A percentile compares a stretch with the other conserved stretches of the same genome.
Evolutionary conservation across 768 basidiomycete genomes (phyloP).

Genomic region (Lentinula raphanica): DNA sequence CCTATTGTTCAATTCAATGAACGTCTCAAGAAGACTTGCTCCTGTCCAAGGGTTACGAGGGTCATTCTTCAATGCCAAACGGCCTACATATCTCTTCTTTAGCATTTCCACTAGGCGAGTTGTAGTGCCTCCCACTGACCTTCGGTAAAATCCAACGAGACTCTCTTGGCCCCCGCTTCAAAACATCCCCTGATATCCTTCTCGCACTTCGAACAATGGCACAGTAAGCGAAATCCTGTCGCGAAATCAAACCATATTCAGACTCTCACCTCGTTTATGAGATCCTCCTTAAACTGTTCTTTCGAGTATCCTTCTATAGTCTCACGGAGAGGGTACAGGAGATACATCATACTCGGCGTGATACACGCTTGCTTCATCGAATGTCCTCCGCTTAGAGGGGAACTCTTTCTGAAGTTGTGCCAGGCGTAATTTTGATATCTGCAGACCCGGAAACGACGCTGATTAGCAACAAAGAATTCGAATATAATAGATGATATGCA

Average conservation of each 20-base stretch:
- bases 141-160: slow-evolving; percentile 8
- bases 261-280: not conserved
- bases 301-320: not conserved
- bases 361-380: slow-evolving; percentile 6
- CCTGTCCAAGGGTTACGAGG: slow-evolving; percentile 4
- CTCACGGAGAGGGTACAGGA: slow-evolving; percentile 3
- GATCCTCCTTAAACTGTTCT: not conserved
- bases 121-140: not conserved
- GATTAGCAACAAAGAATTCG: not conserved
- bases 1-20: slow-evolving; percentile 3
- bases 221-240: no score
- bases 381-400: not conserved
- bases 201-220: not conserved
- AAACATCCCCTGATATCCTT: slow-evolving; percentile 7
- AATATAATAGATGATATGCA: not conserved
- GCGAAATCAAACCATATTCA: not conserved
- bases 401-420: slow-evolving; percentile 1
- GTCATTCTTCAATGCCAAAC: slow-evolving; percentile 5
- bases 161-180: slow-evolving; percentile 3
- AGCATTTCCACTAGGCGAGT: not conserved
- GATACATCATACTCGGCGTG: slow-evolving; percentile 6
- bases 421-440: slow-evolving; percentile 5
- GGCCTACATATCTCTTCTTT: not conserved
- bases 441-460: no score
- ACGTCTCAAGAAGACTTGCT: slow-evolving; percentile 1